A percentile compares a stretch with the other conserved stretches of the same genome.
These are phyloP conservation scores for Saitozyma sp. DNA, from an alignment of 768 basidiomycete species.

Conservation along the genomic window DNA sequence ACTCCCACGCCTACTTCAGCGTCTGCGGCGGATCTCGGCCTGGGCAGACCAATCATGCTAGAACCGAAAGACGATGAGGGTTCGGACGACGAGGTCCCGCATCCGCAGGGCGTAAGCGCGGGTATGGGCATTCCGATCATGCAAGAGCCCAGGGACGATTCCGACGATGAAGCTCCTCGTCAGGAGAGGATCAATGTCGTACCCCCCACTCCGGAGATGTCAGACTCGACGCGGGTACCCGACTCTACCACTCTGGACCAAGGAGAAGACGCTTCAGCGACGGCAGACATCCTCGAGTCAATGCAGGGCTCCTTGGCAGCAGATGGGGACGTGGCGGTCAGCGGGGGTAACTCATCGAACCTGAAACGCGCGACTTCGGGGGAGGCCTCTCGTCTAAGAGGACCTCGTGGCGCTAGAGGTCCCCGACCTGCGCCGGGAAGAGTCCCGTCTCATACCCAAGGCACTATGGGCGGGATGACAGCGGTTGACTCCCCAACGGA, in stretches of 20 bases:
- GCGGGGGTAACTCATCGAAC: slow-evolving; percentile 9
- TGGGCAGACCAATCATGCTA: not conserved
- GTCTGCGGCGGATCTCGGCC: not conserved
- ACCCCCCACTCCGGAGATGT: slow-evolving; percentile 23
- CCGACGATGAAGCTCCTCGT: slow-evolving; percentile 12
- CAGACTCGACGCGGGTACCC: not conserved
- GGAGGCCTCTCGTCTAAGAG: slow-evolving; percentile 35
- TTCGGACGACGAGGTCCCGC: not conserved
- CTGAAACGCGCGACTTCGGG: slow-evolving; percentile 36
- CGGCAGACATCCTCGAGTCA: slow-evolving; percentile 18
- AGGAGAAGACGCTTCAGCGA: slow-evolving; percentile 19
- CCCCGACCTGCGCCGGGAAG: slow-evolving; percentile 38
- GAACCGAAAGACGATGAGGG: too few species aligned
- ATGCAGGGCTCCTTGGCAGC: slow-evolving; percentile 5
- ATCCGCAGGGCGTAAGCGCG: not conserved
- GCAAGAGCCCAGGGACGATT: slow-evolving; percentile 10
- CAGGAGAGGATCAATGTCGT: slow-evolving; percentile 12
- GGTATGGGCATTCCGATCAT: slow-evolving; percentile 5
- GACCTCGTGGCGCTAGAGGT: slow-evolving; percentile 43
- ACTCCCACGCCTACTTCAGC: not conserved
- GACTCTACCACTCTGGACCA: not conserved
- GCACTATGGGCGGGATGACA: not conserved
- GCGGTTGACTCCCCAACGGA: not conserved
- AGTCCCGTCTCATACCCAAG: slow-evolving; percentile 6
- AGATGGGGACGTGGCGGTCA: slow-evolving; percentile 9